A percentile compares a stretch with the other conserved stretches of the same genome.
Evolutionary conservation across 2,329 filamentous ascomycete species (phyloP).

Genomic region (Colletotrichum euphorbiae): DNA sequence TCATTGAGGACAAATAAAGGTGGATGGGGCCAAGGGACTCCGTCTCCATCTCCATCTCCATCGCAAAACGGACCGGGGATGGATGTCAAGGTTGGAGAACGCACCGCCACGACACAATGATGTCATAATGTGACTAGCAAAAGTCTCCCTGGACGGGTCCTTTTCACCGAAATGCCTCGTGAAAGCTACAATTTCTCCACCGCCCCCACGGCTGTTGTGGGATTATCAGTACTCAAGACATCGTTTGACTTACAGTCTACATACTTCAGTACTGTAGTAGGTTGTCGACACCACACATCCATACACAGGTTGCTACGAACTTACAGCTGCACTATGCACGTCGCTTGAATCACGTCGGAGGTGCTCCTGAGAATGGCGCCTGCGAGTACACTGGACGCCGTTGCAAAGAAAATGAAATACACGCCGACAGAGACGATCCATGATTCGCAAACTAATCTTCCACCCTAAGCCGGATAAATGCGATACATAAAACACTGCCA

Average conservation of each 20-base stretch:
- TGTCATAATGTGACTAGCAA: constrained; percentile 27
- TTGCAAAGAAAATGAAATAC: constrained; percentile 24
- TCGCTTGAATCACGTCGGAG: constrained; percentile 15
- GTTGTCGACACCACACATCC: neutral
- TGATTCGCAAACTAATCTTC: constrained; percentile 4
- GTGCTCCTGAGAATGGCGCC: neutral
- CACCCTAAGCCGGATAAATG: neutral
- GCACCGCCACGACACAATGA: constrained; percentile 36
- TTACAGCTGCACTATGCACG: neutral
- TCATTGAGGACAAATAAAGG: constrained; percentile 8
- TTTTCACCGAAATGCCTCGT: constrained; percentile 25
- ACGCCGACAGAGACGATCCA: constrained; percentile 15
- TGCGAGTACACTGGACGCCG: neutral
- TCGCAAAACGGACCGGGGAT: constrained; percentile 28
- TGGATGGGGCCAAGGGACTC: constrained; percentile 2
- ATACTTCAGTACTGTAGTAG: no score
- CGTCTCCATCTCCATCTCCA: constrained; percentile 18
- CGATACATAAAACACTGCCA: constrained; percentile 25
- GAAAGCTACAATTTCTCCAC: constrained; percentile 25
- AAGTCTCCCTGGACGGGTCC: constrained; percentile 1
- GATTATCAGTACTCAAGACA: neutral
- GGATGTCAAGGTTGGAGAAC: constrained; percentile 16
- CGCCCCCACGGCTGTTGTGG: neutral
- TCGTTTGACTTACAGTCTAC: neutral
- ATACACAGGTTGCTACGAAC: neutral